phyloP scores from a whole-genome alignment of 225 moss, liverwort and hornwort genomes.

The Takakia lepidozioides region DNA sequence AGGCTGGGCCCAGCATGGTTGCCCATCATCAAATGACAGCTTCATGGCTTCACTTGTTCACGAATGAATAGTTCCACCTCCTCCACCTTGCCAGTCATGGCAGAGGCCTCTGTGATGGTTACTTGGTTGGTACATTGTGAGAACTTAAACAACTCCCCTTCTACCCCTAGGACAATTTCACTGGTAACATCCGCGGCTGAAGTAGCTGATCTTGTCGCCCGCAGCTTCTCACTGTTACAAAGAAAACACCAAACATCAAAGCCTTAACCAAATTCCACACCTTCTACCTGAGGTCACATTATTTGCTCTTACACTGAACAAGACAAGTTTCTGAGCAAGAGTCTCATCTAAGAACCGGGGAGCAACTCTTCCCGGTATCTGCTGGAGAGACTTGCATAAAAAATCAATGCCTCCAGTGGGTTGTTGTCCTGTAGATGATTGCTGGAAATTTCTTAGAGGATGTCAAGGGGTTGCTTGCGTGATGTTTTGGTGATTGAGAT shows the following conservation, averaged over 20 bases:
- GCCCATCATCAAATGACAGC: conserved; percentile 2
- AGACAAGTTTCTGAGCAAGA: too few species aligned
- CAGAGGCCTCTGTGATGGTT: conserved; percentile 57
- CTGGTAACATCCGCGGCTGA: conserved; percentile 80
- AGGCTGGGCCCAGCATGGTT: conserved; percentile 1
- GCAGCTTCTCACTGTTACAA: conserved; percentile 74
- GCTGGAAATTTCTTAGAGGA: too few species aligned
- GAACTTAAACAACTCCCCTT: conserved; percentile 64
- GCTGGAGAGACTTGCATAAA: too few species aligned
- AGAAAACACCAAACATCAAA: background rate
- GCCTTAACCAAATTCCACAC: background rate
- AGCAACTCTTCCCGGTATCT: too few species aligned
- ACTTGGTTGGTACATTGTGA: conserved; percentile 73
- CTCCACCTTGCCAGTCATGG: conserved; percentile 47
- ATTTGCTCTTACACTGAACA: too few species aligned
- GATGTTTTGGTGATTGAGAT: too few species aligned
- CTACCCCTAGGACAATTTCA: conserved; percentile 69
- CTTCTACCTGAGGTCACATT: too few species aligned
- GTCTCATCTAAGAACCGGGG: too few species aligned
- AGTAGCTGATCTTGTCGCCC: conserved; percentile 53
- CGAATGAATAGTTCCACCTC: conserved; percentile 74
- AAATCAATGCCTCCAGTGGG: too few species aligned
- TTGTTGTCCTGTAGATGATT: too few species aligned
- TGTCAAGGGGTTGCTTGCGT: too few species aligned
- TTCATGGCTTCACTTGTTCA: conserved; percentile 59